Conservation (phyloP, 2,329 filamentous ascomycete species). For the Exserohilum rostratum region DNA sequence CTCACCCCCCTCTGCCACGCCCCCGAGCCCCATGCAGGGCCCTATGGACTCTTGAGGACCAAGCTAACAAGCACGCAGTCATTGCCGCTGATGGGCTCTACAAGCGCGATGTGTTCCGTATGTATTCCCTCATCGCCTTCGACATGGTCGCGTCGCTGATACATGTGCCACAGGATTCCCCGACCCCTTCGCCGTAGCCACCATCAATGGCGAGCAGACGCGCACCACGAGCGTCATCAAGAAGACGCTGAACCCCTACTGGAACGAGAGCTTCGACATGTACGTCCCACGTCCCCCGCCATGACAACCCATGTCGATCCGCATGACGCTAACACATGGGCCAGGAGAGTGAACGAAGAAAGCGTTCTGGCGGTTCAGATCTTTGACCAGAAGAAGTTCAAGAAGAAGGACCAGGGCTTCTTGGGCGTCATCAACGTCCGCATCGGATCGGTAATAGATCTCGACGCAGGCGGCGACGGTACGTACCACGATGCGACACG, state of each 20-base stretch:
- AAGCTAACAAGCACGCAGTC: conserved; percentile 64
- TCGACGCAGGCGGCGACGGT: conserved; percentile 92
- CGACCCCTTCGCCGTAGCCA: conserved; percentile 96
- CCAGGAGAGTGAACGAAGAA: conserved; percentile 87
- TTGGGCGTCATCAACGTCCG: conserved; percentile 97
- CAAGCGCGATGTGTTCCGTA: conserved; percentile 99
- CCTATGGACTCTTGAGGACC: conserved; percentile 1
- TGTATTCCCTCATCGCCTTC: conserved; percentile 49
- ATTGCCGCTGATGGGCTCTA: conserved; percentile 98
- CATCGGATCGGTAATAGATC: conserved; percentile 90
- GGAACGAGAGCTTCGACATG: conserved; percentile 99
- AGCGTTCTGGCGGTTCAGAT: conserved; percentile 98
- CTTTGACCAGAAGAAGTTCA: conserved; percentile 99
- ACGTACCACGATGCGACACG: conserved; percentile 40
- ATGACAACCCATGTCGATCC: conserved; percentile 3
- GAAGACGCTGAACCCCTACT: conserved; percentile 98
- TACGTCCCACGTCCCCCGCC: conserved; percentile 56
- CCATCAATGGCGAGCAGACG: conserved; percentile 96
- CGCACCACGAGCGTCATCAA: conserved; percentile 98
- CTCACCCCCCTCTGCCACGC: conserved; percentile 9
- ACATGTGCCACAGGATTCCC: conserved; percentile 74
- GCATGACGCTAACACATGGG: conserved; percentile 30
- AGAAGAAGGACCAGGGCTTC: conserved; percentile 99
- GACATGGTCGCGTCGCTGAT: conserved; percentile 36
- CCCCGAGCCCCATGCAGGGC: background rate